phyloP scores from a whole-genome alignment of 2,329 filamentous ascomycete genomes.

The Alternaria dauci region DNA sequence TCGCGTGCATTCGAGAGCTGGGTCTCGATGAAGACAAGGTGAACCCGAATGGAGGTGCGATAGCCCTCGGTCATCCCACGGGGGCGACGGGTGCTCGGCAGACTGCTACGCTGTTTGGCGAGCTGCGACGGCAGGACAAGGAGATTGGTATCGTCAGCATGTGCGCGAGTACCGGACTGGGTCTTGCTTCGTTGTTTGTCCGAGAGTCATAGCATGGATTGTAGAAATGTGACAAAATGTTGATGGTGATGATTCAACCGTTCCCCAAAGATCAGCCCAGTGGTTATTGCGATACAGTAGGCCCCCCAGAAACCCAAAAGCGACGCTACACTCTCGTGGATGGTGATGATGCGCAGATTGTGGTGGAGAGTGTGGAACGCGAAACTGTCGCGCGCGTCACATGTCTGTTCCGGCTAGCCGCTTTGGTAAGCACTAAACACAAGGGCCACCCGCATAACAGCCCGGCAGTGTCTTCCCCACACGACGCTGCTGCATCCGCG shows the following conservation, averaged over 20 bases:
- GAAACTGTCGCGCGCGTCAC: constrained; percentile 2
- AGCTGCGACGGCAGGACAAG: constrained; percentile 71
- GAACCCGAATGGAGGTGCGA: constrained; percentile 82
- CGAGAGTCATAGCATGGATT: constrained; percentile 35
- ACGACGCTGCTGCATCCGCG: constrained; percentile 25
- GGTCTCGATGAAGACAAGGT: constrained; percentile 76
- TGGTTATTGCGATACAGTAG: too few relatives aligned
- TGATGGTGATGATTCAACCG: not conserved
- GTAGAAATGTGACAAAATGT: not conserved
- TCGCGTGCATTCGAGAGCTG: constrained; percentile 78
- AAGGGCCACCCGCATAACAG: constrained; percentile 5
- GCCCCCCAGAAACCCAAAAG: too few relatives aligned
- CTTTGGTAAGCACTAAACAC: not conserved
- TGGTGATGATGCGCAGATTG: not conserved
- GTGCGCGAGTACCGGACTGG: constrained; percentile 63
- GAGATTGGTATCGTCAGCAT: constrained; percentile 89
- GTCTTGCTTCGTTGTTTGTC: constrained; percentile 45
- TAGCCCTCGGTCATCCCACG: constrained; percentile 81
- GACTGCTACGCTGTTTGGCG: constrained; percentile 80
- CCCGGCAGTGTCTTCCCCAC: constrained; percentile 36
- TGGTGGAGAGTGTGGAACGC: too few relatives aligned
- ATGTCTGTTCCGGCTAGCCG: not conserved
- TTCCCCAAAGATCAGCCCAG: too few relatives aligned
- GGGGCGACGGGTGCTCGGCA: constrained; percentile 78
- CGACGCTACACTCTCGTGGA: too few relatives aligned